Conservation (phyloP, 139 green algal species). For the Dunaliella primolecta region DNA sequence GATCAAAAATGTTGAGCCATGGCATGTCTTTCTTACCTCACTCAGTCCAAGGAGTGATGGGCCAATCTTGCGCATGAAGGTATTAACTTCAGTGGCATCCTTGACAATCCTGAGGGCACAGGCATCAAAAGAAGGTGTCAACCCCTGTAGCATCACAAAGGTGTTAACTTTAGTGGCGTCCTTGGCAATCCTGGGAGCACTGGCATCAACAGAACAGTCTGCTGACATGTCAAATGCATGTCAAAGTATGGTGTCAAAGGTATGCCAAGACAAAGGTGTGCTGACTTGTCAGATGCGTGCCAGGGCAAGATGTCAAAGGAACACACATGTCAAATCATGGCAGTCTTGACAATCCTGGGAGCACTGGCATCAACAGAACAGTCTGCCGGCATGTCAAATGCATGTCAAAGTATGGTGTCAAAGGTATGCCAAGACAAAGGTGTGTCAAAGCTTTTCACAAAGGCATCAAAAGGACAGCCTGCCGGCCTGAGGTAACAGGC, state of each 20-base stretch:
- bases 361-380: not conserved
- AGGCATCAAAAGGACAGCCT: not conserved
- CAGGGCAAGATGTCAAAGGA: no score
- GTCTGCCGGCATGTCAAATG: no score
- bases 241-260: no score
- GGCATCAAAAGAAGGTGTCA: no score
- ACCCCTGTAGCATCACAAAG: no score
- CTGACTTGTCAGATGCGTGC: no score
- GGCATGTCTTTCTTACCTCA: conserved; percentile 21
- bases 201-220: not conserved
- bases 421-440: no score
- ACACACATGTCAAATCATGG: no score
- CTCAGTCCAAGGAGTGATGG: conserved; percentile 3
- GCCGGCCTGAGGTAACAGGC: no score
- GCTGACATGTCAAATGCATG: no score
- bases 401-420: no score
- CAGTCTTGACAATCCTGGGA: conserved; percentile 37
- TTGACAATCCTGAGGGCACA: conserved; percentile 35
- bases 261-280: conserved; percentile 37
- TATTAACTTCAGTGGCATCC: conserved; percentile 35
- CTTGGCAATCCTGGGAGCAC: conserved; percentile 34
- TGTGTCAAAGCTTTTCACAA: conserved; percentile 38
- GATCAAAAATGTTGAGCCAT: no score
- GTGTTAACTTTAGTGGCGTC: conserved; percentile 34
- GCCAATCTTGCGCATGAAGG: conserved; percentile 31